A percentile compares a stretch with the other conserved stretches of the same genome.
Evolutionary conservation across 306 rosid species (phyloP).

Genomic region (Vachellia pachyceras): DNA sequence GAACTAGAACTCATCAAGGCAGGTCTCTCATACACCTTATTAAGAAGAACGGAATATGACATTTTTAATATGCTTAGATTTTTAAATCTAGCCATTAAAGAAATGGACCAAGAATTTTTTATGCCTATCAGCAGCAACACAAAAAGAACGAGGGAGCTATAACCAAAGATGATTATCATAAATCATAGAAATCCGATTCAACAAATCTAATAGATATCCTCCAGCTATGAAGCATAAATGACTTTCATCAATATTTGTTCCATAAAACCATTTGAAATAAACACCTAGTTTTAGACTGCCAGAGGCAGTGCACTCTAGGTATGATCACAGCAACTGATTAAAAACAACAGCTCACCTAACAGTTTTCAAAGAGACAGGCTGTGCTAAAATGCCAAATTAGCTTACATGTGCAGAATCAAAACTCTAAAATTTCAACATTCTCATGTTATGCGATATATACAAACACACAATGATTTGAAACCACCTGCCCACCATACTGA

Average conservation of each 20-base stretch:
- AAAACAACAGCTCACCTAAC: not conserved
- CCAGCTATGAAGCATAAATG: not conserved
- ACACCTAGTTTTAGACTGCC: not conserved
- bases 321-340: no score
- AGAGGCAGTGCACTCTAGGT: not conserved
- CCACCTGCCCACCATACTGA: not conserved
- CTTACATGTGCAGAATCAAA: not conserved
- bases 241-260: not conserved
- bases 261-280: not conserved
- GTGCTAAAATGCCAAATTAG: not conserved
- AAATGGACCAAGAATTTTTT: not conserved
- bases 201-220: not conserved
- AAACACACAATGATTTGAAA: not conserved
- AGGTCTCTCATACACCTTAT: not conserved
- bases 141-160: not conserved
- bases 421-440: conserved; percentile 25
- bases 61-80: not conserved
- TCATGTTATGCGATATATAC: not conserved
- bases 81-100: not conserved
- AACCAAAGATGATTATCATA: not conserved
- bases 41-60: not conserved
- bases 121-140: not conserved
- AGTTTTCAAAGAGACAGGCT: not conserved
- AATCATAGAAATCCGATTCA: not conserved
- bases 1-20: not conserved